A percentile compares a stretch with the other conserved stretches of the same genome.
phyloP scores from a whole-genome alignment of 305 asterid species.

The Rubia peregrina region DNA sequence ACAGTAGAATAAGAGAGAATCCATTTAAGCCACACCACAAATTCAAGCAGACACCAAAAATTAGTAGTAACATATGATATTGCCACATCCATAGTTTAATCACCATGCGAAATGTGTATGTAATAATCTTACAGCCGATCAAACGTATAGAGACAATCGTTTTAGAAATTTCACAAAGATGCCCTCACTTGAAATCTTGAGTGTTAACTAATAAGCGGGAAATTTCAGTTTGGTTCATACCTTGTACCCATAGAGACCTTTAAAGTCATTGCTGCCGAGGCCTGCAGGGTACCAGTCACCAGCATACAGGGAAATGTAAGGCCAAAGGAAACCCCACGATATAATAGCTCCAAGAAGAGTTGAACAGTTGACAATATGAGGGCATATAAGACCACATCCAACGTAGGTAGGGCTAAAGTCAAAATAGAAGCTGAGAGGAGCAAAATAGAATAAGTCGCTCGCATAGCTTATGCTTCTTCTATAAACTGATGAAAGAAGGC shows the following conservation, averaged over 20 bases:
- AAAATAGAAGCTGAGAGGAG: conserved; percentile 66
- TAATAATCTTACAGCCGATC: background rate
- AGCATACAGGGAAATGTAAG: conserved; percentile 59
- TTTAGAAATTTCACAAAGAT: background rate
- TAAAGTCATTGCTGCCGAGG: conserved; percentile 85
- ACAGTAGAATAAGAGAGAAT: background rate
- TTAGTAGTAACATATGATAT: background rate
- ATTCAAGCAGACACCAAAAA: background rate
- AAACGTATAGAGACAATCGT: background rate
- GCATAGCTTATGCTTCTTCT: background rate
- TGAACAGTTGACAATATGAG: conserved; percentile 90
- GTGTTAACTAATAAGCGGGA: background rate
- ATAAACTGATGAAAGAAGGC: background rate
- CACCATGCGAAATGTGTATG: background rate
- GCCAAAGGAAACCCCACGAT: conserved; percentile 98
- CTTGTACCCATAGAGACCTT: conserved; percentile 93
- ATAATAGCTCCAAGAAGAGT: conserved; percentile 89
- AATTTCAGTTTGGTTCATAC: conserved; percentile 29
- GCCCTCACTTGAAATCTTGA: background rate
- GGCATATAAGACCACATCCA: conserved; percentile 96
- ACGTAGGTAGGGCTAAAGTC: conserved; percentile 93
- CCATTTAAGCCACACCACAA: background rate
- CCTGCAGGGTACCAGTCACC: conserved; percentile 93
- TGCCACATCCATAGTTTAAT: background rate
- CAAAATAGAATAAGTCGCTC: conserved; percentile 18